Conservation (phyloP, 768 basidiomycete genomes). For the Coprinopsis cinerea region DNA sequence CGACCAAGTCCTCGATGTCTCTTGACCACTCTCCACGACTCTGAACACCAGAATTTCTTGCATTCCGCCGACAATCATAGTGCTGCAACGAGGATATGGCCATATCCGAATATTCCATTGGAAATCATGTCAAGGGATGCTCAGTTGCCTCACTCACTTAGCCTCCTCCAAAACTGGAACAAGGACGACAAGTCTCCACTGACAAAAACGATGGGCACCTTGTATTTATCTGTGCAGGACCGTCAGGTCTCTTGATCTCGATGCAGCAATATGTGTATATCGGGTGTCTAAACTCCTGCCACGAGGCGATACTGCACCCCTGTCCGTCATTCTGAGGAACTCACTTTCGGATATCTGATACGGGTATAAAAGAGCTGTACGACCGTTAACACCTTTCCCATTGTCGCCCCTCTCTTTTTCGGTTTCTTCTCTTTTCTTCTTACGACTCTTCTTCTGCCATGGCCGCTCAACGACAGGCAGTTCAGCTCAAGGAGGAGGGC, state of each 20-base stretch:
- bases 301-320: not conserved
- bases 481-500: constrained; percentile 27
- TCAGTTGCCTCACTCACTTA: not conserved
- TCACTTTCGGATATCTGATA: too few relatives aligned
- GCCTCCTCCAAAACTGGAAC: not conserved
- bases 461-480: not conserved
- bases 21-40: too few relatives aligned
- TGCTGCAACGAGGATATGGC: too few relatives aligned
- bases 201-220: not conserved
- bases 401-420: not conserved
- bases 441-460: not conserved
- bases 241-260: not conserved
- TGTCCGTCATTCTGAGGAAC: too few relatives aligned
- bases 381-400: too few relatives aligned
- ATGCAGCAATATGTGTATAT: not conserved
- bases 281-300: not conserved
- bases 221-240: not conserved
- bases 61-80: too few relatives aligned
- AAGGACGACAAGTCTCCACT: not conserved
- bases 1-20: too few relatives aligned
- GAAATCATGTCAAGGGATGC: not conserved
- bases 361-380: too few relatives aligned
- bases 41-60: too few relatives aligned
- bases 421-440: not conserved
- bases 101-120: too few relatives aligned